Percentiles rank a stretch among this genome's conserved stretches.
These are phyloP conservation scores for Biscogniauxia marginata DNA, from an alignment of 2,329 filamentous ascomycete species.

Conservation along the genomic window DNA sequence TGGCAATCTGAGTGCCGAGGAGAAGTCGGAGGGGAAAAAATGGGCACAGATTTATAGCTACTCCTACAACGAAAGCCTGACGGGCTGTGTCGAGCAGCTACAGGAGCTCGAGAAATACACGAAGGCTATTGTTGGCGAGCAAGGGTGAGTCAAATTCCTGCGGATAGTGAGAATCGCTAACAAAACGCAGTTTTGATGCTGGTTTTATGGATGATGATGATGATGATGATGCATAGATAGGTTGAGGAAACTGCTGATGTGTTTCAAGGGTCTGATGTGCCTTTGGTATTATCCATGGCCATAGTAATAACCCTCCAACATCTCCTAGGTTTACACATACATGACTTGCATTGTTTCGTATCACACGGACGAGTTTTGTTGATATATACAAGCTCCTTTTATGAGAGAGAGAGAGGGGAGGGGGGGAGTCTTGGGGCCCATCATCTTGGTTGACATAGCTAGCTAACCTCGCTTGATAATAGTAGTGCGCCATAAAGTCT, in stretches of 20 bases:
- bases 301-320: neutral
- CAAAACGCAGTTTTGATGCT: conserved; percentile 34
- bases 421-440: neutral
- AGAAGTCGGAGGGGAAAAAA: conserved; percentile 40
- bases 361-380: neutral
- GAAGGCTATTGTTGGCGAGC: conserved; percentile 57
- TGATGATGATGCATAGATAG: conserved; percentile 2
- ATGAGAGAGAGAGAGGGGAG: too few species aligned
- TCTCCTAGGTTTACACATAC: neutral
- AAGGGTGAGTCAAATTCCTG: conserved; percentile 35
- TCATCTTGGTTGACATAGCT: neutral
- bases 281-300: neutral
- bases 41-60: conserved; percentile 59
- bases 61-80: conserved; percentile 52
- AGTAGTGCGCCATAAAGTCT: neutral
- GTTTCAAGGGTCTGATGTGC: neutral
- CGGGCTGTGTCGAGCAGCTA: conserved; percentile 53
- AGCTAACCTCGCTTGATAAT: neutral
- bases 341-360: neutral
- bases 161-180: conserved; percentile 6
- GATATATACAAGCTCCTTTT: neutral
- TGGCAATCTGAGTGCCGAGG: conserved; percentile 19
- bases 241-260: neutral
- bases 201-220: conserved; percentile 20
- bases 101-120: conserved; percentile 55